phyloP scores from a whole-genome alignment of 345 rosid genomes.

The Gossypium anomalum region DNA sequence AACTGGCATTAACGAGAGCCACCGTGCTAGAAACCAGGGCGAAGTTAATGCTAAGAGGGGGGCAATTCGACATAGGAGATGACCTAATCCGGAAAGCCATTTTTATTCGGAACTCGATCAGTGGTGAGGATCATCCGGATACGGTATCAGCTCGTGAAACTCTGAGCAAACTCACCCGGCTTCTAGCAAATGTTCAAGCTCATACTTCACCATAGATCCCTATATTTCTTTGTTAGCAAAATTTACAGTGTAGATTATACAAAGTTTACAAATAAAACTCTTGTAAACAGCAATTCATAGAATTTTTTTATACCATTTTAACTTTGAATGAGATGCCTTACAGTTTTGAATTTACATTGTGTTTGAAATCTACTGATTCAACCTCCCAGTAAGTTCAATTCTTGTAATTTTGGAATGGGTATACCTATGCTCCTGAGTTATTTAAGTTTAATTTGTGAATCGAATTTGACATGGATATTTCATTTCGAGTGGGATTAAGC shows the following conservation, averaged over 20 bases:
- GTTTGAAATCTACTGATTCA: too few species aligned
- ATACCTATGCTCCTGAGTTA: too few species aligned
- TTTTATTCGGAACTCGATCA: slow-evolving; percentile 74
- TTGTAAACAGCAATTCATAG: slow-evolving; percentile 33
- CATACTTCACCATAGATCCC: slow-evolving; percentile 55
- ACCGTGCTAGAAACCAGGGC: slow-evolving; percentile 85
- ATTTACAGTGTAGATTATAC: slow-evolving; percentile 37
- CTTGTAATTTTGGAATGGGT: too few species aligned
- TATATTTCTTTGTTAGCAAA: slow-evolving; percentile 31
- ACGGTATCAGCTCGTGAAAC: slow-evolving; percentile 77
- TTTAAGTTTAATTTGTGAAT: too few species aligned
- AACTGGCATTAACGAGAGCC: slow-evolving; percentile 80
- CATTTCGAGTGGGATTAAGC: too few species aligned
- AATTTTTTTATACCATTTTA: slow-evolving; percentile 12
- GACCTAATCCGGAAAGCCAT: slow-evolving; percentile 85
- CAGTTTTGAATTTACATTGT: neutral
- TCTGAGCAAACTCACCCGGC: slow-evolving; percentile 77
- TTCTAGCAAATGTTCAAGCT: slow-evolving; percentile 67
- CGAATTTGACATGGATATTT: too few species aligned
- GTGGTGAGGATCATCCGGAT: slow-evolving; percentile 86
- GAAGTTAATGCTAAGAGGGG: slow-evolving; percentile 84
- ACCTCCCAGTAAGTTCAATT: too few species aligned
- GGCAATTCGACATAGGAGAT: slow-evolving; percentile 79
- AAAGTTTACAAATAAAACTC: slow-evolving; percentile 36
- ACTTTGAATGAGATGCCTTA: neutral